These are phyloP conservation scores for Pelargonium citronellum DNA, from an alignment of 441 rosid genomes.

Conservation along the genomic window DNA sequence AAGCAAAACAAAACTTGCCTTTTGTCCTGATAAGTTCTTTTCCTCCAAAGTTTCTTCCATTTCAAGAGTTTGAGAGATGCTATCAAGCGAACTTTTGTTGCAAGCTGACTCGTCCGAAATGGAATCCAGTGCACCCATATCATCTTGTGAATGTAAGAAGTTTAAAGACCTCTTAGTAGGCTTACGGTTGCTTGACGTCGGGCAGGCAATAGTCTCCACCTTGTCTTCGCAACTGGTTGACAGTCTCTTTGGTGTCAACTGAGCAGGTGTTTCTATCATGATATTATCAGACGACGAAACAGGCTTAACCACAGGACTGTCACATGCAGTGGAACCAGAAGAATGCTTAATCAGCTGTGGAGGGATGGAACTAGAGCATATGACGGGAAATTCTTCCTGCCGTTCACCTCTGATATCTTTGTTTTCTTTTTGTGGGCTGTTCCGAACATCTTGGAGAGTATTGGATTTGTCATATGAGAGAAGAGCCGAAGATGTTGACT, in stretches of 20 bases:
- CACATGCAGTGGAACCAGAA: slow-evolving; percentile 15
- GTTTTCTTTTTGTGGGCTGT: slow-evolving; percentile 13
- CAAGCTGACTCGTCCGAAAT: slow-evolving; percentile 11
- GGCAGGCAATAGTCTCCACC: slow-evolving; percentile 12
- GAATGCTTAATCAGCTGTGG: slow-evolving; percentile 12
- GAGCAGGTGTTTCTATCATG: slow-evolving; percentile 40
- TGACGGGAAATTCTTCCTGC: slow-evolving; percentile 20
- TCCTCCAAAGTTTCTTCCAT: slow-evolving; percentile 2
- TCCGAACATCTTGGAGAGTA: slow-evolving; percentile 14
- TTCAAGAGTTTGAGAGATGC: slow-evolving; percentile 10
- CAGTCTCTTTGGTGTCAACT: slow-evolving; percentile 37
- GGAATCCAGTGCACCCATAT: slow-evolving; percentile 9
- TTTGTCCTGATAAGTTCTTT: slow-evolving; percentile 9
- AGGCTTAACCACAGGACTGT: slow-evolving; percentile 32
- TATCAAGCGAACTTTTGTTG: slow-evolving; percentile 9
- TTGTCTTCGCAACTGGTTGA: slow-evolving; percentile 27
- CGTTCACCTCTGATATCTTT: slow-evolving; percentile 16
- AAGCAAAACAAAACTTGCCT: slow-evolving; percentile 18
- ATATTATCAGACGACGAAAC: slow-evolving; percentile 23
- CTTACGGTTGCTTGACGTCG: slow-evolving; percentile 18
- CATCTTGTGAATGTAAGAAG: slow-evolving; percentile 30
- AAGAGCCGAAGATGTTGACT: slow-evolving; percentile 17
- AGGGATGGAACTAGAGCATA: slow-evolving; percentile 14
- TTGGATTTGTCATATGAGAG: slow-evolving; percentile 9
- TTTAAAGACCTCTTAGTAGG: slow-evolving; percentile 43